These are phyloP conservation scores for Corchorus capsularis DNA, from an alignment of 345 rosid genomes.

Conservation along the genomic window DNA sequence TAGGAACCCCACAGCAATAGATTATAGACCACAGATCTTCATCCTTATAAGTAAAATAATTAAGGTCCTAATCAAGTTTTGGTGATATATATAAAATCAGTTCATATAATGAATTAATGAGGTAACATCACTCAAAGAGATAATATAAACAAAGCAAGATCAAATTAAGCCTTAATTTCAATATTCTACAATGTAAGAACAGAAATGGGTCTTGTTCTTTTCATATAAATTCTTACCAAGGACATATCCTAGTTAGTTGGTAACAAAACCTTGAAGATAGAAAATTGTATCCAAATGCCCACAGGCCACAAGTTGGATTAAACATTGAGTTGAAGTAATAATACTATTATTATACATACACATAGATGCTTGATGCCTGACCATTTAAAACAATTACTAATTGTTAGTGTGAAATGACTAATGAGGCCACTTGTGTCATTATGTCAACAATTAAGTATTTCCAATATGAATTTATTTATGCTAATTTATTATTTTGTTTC, in stretches of 20 bases:
- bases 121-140: neutral
- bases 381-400: too few species aligned
- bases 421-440: too few species aligned
- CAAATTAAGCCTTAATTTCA: too few species aligned
- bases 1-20: neutral
- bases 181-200: neutral
- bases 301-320: neutral
- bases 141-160: neutral
- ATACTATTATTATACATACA: too few species aligned
- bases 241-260: neutral
- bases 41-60: neutral
- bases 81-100: neutral
- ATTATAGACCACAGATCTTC: neutral
- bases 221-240: neutral
- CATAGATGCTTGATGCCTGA: too few species aligned
- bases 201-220: neutral
- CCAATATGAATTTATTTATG: too few species aligned
- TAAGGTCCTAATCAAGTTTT: slow-evolving; percentile 6
- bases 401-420: too few species aligned
- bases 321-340: neutral
- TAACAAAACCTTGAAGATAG: neutral
- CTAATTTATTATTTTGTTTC: too few species aligned
- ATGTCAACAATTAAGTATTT: too few species aligned
- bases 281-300: neutral
- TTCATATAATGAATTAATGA: neutral